Percentiles rank a stretch among this genome's conserved stretches.
Evolutionary conservation across 345 rosid species (phyloP).

Genomic region (Barbarea vulgaris): DNA sequence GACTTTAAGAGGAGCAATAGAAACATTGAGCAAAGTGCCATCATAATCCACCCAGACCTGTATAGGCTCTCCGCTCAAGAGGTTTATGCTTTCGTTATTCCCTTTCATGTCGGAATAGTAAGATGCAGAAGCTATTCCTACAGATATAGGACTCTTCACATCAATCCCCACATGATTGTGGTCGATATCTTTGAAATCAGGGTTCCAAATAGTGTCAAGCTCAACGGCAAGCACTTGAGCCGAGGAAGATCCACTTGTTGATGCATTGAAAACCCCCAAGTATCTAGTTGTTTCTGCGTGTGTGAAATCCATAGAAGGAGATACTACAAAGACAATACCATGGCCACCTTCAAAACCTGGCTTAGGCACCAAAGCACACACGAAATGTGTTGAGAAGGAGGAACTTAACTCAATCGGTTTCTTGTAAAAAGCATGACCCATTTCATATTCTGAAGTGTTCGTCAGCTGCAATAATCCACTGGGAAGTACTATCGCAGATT

Average conservation of each 20-base stretch:
- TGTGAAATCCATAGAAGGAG: conserved; percentile 38
- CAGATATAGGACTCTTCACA: conserved; percentile 50
- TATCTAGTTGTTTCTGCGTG: conserved; percentile 24
- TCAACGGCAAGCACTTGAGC: conserved; percentile 58
- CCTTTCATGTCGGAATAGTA: conserved; percentile 41
- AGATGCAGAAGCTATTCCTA: conserved; percentile 37
- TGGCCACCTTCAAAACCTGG: conserved; percentile 47
- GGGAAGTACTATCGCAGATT: conserved; percentile 44
- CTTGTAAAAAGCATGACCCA: conserved; percentile 56
- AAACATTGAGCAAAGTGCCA: conserved; percentile 47
- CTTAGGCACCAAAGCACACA: conserved; percentile 44
- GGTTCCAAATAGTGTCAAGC: conserved; percentile 54
- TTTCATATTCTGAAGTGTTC: conserved; percentile 37
- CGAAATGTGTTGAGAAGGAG: conserved; percentile 49
- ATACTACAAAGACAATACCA: conserved; percentile 50
- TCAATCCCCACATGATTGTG: conserved; percentile 67
- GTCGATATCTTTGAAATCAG: conserved; percentile 50
- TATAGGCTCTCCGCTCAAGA: conserved; percentile 49
- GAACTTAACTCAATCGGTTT: conserved; percentile 51
- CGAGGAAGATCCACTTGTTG: conserved; percentile 32
- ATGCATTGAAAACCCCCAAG: conserved; percentile 56
- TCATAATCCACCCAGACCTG: conserved; percentile 73
- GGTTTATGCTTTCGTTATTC: conserved; percentile 31
- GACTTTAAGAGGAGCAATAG: conserved; percentile 45
- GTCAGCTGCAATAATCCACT: conserved; percentile 58